Conservation (phyloP, 2,329 filamentous ascomycete genomes). For the Pseudocercospora vitis region DNA sequence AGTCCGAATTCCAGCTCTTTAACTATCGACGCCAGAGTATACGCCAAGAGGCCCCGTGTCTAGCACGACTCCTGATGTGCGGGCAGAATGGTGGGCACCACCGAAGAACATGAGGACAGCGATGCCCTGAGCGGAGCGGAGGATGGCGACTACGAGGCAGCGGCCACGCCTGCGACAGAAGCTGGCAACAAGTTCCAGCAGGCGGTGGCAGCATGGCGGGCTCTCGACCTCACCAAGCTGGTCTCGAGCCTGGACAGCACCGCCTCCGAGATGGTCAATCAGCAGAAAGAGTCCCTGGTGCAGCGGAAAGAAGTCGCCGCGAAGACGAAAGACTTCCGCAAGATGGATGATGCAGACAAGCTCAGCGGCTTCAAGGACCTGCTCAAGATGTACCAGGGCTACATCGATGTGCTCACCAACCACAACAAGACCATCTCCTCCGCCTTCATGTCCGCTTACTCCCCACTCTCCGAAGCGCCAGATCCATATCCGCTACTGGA, state of each 20-base stretch:
- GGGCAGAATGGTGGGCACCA: slow-evolving; percentile 27
- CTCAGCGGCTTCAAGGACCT: slow-evolving; percentile 84
- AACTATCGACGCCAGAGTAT: neutral
- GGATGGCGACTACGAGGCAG: slow-evolving; percentile 23
- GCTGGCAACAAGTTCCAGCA: slow-evolving; percentile 92
- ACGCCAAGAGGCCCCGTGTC: neutral
- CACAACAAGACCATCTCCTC: slow-evolving; percentile 94
- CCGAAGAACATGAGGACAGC: slow-evolving; percentile 23
- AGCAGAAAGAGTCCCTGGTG: slow-evolving; percentile 92
- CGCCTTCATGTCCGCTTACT: slow-evolving; percentile 89
- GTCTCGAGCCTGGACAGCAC: slow-evolving; percentile 85
- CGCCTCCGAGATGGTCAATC: slow-evolving; percentile 89
- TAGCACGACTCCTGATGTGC: neutral
- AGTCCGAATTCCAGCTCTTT: no score
- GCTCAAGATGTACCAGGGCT: slow-evolving; percentile 87
- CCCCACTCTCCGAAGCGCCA: slow-evolving; percentile 88
- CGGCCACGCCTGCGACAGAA: slow-evolving; percentile 39
- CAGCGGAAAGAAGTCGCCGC: slow-evolving; percentile 97
- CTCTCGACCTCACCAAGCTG: slow-evolving; percentile 80
- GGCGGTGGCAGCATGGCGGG: slow-evolving; percentile 94
- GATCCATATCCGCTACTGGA: slow-evolving; percentile 96
- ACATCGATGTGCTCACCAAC: slow-evolving; percentile 93
- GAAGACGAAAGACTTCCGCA: slow-evolving; percentile 97
- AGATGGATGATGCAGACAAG: slow-evolving; percentile 85
- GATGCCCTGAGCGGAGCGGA: slow-evolving; percentile 36